Evolutionary conservation across 73 alveolate genomes (phyloP), one percentile per base, ranked within the genome.

Genomic region (Paramecium bursaria): DNA sequence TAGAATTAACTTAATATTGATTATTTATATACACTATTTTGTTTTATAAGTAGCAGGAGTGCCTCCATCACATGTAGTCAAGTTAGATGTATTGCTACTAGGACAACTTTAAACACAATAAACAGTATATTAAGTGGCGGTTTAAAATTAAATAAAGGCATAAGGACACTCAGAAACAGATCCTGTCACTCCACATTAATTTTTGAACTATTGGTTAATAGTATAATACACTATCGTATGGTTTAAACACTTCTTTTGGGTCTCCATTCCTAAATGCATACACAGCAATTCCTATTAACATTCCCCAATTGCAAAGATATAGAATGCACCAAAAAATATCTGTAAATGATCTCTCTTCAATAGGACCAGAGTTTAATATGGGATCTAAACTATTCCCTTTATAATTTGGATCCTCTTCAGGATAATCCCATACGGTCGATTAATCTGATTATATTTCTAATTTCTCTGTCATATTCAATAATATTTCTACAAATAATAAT

Each of bases 371-470:
- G 19, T 67, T 57, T 15, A 67, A 67, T 39, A 53, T 33, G n/a
- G 4, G 33, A 42, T 67, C 82, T 19, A 67, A 35, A 10, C 22
- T 44, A 14, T 67, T 42, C 44, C 82, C 82, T 19, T 67, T 33
- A 14, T 67, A 67, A 14, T 33, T 35, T 67, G 82, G 82, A 42
- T 67, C 50, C 22, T 67, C 33, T 13, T 67, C 82, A 30, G 82
- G 82, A 21, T 67, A 67, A 4, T 67, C 82, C 76, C 76, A 57
- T 29, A 30, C n/a, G n/a, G n/a, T n/a, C n/a, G n/a, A n/a, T n/a
- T n/a, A n/a, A n/a, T n/a, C n/a, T n/a, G n/a, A n/a, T n/a, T n/a
- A n/a, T n/a, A n/a, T n/a, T n/a, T n/a, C n/a, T n/a, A n/a, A n/a
- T n/a, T n/a, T n/a, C n/a, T n/a, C n/a, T n/a, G n/a, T n/a, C n/a